These are phyloP conservation scores for Wakefieldia striispora DNA, from an alignment of 768 basidiomycete species.

Conservation along the genomic window DNA sequence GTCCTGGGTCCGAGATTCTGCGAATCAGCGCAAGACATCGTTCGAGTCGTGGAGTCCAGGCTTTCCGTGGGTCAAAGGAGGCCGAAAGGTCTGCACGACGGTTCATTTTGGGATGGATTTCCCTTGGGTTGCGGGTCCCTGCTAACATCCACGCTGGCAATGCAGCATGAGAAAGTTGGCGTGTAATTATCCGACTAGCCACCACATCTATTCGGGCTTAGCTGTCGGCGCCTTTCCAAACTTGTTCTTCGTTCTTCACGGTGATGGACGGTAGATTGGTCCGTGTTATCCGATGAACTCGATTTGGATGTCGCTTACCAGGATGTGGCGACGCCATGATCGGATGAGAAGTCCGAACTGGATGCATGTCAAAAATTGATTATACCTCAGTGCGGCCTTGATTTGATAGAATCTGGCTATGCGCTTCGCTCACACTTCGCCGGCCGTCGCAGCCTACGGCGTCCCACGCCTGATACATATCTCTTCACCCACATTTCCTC, in stretches of 20 bases:
- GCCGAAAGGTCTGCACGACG: neutral
- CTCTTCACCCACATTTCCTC: neutral
- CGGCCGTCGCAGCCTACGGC: slow-evolving; percentile 9
- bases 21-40: no score
- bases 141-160: neutral
- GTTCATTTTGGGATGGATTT: no score
- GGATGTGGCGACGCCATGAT: neutral
- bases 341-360: slow-evolving; percentile 10
- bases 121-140: no score
- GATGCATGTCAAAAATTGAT: neutral
- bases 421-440: slow-evolving; percentile 7
- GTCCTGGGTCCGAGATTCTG: neutral
- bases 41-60: no score
- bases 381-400: slow-evolving; percentile 2
- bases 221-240: no score
- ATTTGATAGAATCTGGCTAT: neutral
- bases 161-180: slow-evolving; percentile 9
- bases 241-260: no score
- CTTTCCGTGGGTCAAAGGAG: no score
- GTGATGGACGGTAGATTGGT: no score
- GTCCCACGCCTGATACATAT: slow-evolving; percentile 25
- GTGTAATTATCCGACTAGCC: neutral
- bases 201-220: no score
- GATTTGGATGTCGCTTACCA: slow-evolving; percentile 3
- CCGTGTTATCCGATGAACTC: neutral